Conservation (phyloP, 192 early-diverging fungal genomes). For the Podila horticola region DNA sequence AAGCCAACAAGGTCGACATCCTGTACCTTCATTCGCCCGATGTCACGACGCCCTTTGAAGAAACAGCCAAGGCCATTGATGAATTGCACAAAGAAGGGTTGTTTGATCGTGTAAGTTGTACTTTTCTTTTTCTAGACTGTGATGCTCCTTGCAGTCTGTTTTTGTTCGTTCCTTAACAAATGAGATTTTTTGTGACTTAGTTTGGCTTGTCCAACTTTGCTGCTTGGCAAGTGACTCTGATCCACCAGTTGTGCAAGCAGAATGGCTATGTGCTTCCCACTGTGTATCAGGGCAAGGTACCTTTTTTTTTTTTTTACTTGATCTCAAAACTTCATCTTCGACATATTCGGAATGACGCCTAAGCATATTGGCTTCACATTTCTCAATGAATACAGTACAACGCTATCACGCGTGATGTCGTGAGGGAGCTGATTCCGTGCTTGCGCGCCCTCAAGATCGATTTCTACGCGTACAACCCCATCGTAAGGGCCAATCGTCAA, state of each 20-base stretch:
- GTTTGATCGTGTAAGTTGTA: conserved; percentile 56
- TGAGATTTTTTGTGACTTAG: conserved; percentile 5
- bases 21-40: conserved; percentile 75
- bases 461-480: conserved; percentile 75
- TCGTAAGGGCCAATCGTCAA: conserved; percentile 21
- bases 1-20: conserved; percentile 63
- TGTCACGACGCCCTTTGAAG: conserved; percentile 61
- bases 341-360: too few relatives aligned
- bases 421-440: conserved; percentile 66
- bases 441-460: conserved; percentile 61
- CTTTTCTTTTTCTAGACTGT: not conserved
- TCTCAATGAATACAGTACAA: conserved; percentile 32
- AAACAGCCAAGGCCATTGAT: conserved; percentile 64
- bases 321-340: too few relatives aligned
- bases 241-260: conserved; percentile 53
- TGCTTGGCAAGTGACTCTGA: conserved; percentile 49
- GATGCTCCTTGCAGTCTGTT: not conserved
- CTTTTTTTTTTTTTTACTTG: not conserved
- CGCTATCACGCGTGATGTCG: conserved; percentile 52
- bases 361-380: too few relatives aligned
- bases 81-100: conserved; percentile 67
- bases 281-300: conserved; percentile 57
- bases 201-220: conserved; percentile 55
- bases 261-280: conserved; percentile 52
- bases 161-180: not conserved